Evolutionary conservation across 495 filamentous ascomycete genomes (phyloP).

Genomic region (Talaromyces thailandensis): DNA sequence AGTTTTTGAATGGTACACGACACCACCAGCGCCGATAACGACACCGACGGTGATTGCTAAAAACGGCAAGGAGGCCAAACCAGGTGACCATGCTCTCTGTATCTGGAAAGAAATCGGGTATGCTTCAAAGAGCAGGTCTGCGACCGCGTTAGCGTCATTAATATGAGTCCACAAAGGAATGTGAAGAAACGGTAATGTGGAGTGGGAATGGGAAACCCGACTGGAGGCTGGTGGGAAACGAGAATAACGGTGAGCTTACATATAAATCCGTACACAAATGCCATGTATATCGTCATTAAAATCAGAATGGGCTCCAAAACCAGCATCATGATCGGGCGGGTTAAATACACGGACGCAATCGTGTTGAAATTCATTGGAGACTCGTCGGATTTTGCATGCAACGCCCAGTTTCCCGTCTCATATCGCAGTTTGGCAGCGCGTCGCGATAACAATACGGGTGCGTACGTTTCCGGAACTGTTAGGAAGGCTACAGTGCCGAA

Average conservation of each 20-base stretch:
- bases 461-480: conserved; percentile 45
- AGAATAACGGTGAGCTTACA: conserved; percentile 11
- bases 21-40: conserved; percentile 34
- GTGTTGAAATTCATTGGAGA: conserved; percentile 21
- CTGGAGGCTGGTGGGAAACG: conserved; percentile 13
- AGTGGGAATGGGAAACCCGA: too few species aligned
- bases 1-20: conserved; percentile 37
- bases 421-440: conserved; percentile 40
- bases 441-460: conserved; percentile 37
- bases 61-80: conserved; percentile 41
- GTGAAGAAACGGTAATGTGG: too few species aligned
- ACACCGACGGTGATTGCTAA: conserved; percentile 45
- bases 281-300: conserved; percentile 35
- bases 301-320: conserved; percentile 36
- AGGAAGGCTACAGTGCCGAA: conserved; percentile 34
- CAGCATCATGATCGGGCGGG: conserved; percentile 35
- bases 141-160: too few species aligned
- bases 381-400: conserved; percentile 43
- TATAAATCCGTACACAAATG: conserved; percentile 35
- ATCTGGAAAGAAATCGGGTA: conserved; percentile 44
- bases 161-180: too few species aligned
- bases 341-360: conserved; percentile 20
- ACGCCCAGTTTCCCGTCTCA: conserved; percentile 48
- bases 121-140: conserved; percentile 32
- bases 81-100: conserved; percentile 34